Base-by-base conservation (phyloP, 2,329 filamentous ascomycete genomes). In the Talaromyces sp. region DNA sequence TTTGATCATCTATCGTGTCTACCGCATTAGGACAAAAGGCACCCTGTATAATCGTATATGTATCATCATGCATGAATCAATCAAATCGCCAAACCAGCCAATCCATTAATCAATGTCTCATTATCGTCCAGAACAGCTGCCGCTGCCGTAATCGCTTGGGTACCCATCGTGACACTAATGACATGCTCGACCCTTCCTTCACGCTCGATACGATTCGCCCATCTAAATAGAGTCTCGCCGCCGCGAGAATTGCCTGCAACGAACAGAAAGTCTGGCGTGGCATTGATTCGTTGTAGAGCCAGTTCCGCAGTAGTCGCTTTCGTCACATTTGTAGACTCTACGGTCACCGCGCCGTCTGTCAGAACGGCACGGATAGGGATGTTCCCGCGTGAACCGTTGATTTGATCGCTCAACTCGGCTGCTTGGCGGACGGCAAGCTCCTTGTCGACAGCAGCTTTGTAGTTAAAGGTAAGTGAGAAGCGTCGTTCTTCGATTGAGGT, bases 221-320 rank as follows among this genome's bases (percentile, higher is more conserved):
- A 98, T 68, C 88, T 89, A 80, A 96, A 97, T 43, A 97, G 88
- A 73, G 90, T 89, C 74, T 97, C 93, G 69, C 97, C 92, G 71
- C 95, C 92, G 31, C 93, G 87, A 33, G 93, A 91, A 72, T 97
- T 92, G 43, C 94, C 93, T 27, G 92, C 87, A 8, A 96, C 90
- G 81, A 97, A 89, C 63, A 98, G 78, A 75, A 97, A 97, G 73
- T 97, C 91, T 0, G 92, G 85, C 50, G 81, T 80, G 35, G 85
- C 83, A 35, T 43, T 27, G n/a, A 59, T 19, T 49, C 82, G 81
- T 47, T 87, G 83, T 71, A 91, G 87, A 54, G 96, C 88, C 69
- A 86, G 85, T 68, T 87, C 84, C 0, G 92, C 90, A 0, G 93
- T 93, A 0, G 89, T 92, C 61, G 87, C 88, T 81, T 97, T 97